Evolutionary conservation across 2,329 filamentous ascomycete species (phyloP).

Genomic region (Decorospora gaudefroyi): DNA sequence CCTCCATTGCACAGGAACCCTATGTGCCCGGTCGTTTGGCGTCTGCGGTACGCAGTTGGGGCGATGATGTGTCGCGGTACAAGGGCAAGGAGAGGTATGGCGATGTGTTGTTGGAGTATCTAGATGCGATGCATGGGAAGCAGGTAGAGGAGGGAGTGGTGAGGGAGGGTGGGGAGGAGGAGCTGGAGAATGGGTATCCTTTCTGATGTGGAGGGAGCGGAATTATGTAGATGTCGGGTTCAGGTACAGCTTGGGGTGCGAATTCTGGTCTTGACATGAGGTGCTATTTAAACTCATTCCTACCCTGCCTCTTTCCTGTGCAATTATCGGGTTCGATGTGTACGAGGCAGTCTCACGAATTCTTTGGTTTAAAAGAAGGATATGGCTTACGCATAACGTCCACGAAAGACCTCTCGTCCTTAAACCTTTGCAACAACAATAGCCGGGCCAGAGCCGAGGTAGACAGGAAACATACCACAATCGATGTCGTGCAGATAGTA

Average conservation of each 20-base stretch:
- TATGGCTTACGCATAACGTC: no score
- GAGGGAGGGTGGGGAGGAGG: constrained; percentile 64
- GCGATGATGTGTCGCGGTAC: constrained; percentile 73
- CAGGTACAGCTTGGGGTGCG: no score
- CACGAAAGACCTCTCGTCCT: no score
- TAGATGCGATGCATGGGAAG: constrained; percentile 74
- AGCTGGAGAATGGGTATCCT: constrained; percentile 63
- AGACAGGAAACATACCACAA: constrained; percentile 9
- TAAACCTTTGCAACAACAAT: no score
- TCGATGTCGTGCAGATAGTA: constrained; percentile 22
- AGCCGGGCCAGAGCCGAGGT: not conserved
- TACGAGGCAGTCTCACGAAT: no score
- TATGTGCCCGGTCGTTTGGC: constrained; percentile 79
- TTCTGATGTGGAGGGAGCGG: constrained; percentile 44
- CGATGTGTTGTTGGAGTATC: constrained; percentile 73
- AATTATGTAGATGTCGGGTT: not conserved
- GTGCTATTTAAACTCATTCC: no score
- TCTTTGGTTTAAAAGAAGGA: no score
- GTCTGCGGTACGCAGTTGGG: constrained; percentile 80
- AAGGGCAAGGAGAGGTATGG: constrained; percentile 78
- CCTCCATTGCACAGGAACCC: constrained; percentile 68
- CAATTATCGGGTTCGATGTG: no score
- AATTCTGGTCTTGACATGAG: no score
- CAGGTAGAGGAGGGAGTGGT: constrained; percentile 71
- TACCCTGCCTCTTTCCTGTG: no score